phyloP scores from a whole-genome alignment of 179 eudicot genomes.

The Beta lomatogona region DNA sequence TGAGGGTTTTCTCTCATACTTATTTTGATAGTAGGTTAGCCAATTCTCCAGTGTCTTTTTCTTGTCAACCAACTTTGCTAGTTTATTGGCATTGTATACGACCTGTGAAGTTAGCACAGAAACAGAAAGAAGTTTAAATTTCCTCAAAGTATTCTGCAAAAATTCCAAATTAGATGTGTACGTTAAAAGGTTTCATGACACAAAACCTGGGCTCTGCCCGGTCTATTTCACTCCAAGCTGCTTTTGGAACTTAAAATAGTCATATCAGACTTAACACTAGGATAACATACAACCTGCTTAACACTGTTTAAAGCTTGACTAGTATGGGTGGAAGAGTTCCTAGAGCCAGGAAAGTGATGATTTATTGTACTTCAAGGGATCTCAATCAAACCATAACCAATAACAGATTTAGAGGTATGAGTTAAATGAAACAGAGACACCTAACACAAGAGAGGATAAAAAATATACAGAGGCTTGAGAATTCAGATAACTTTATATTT shows the following conservation, averaged over 20 bases:
- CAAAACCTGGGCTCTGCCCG: background rate
- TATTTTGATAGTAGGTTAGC: constrained; percentile 77
- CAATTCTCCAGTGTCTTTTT: constrained; percentile 66
- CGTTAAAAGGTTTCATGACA: background rate
- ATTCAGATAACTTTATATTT: background rate
- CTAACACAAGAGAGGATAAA: background rate
- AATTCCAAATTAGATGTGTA: background rate
- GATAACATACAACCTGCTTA: background rate
- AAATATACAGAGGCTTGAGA: background rate
- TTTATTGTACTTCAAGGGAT: background rate
- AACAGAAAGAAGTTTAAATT: background rate
- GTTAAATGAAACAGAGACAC: background rate
- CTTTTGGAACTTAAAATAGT: background rate
- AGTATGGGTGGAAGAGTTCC: background rate
- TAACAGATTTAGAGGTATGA: background rate
- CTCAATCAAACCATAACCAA: background rate
- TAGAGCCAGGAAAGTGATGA: background rate
- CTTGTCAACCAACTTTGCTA: constrained; percentile 68
- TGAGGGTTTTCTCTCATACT: constrained; percentile 62
- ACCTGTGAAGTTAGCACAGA: constrained; percentile 39
- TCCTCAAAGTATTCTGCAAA: background rate
- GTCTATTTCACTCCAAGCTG: background rate
- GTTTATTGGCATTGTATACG: constrained; percentile 77
- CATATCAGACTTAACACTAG: background rate
- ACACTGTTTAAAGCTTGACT: background rate